Evolutionary conservation across 2,329 filamentous ascomycete genomes (phyloP).

Genomic region (Sclerotinia nivalis): DNA sequence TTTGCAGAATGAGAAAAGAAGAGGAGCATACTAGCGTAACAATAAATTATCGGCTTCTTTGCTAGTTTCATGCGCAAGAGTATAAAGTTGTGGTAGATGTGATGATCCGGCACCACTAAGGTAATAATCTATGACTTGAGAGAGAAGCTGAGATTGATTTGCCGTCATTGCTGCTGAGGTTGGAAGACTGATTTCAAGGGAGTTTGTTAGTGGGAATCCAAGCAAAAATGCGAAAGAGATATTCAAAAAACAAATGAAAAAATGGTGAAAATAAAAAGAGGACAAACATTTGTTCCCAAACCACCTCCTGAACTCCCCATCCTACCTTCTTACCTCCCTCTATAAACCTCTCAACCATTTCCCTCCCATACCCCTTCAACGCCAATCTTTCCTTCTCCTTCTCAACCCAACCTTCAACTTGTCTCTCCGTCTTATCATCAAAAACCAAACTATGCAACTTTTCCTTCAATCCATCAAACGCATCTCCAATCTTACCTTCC

Average conservation of each 20-base stretch:
- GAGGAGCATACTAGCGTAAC: constrained; percentile 51
- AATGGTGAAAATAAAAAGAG: background rate
- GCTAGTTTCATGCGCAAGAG: constrained; percentile 56
- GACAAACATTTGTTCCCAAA: constrained; percentile 43
- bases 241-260: background rate
- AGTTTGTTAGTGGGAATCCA: background rate
- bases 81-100: constrained; percentile 61
- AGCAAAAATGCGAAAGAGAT: no score
- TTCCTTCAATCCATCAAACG: constrained; percentile 1
- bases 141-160: constrained; percentile 71
- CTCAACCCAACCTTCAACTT: constrained; percentile 45
- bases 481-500: constrained; percentile 47
- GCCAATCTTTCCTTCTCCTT: constrained; percentile 47
- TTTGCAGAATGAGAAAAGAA: background rate
- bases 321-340: constrained; percentile 51
- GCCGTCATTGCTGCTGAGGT: constrained; percentile 67
- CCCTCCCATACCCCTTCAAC: constrained; percentile 64
- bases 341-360: constrained; percentile 64
- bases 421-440: constrained; percentile 34
- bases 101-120: constrained; percentile 55
- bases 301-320: constrained; percentile 63
- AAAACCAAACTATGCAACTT: background rate
- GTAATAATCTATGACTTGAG: constrained; percentile 73
- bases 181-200: constrained; percentile 45
- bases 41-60: constrained; percentile 62